These are phyloP conservation scores for Pseudomonodictys pantanalensis DNA, from an alignment of 495 filamentous ascomycete genomes.

Conservation along the genomic window DNA sequence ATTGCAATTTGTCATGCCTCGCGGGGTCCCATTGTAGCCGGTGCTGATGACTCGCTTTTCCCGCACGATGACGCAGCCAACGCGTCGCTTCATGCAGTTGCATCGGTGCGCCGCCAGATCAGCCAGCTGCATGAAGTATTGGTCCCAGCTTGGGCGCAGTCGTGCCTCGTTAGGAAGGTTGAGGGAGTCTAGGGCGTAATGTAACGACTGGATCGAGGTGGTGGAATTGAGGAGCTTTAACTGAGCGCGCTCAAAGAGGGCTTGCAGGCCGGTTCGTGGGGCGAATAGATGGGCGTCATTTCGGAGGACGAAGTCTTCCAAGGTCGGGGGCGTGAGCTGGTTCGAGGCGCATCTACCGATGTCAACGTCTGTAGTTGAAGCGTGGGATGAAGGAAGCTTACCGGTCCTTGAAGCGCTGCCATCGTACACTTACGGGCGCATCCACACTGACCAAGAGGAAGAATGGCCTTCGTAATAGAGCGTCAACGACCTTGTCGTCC, in stretches of 20 bases:
- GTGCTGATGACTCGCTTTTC: conserved; percentile 87
- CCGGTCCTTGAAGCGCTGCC: conserved; percentile 66
- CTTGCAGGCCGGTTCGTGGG: conserved; percentile 59
- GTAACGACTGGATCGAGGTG: conserved; percentile 63
- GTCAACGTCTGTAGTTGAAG: background rate
- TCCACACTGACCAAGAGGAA: conserved; percentile 92
- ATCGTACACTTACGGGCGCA: conserved; percentile 78
- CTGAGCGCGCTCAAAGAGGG: conserved; percentile 74
- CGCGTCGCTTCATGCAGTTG: conserved; percentile 97
- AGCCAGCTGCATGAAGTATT: conserved; percentile 95
- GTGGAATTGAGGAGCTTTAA: conserved; percentile 83
- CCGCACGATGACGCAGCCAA: conserved; percentile 91
- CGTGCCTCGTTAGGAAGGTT: conserved; percentile 75
- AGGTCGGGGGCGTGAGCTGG: conserved; percentile 49
- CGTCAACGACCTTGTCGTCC: conserved; percentile 64
- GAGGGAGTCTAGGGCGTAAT: conserved; percentile 63
- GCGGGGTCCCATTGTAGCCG: conserved; percentile 95
- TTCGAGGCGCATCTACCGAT: conserved; percentile 44
- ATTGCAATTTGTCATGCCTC: conserved; percentile 82
- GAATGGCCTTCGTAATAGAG: conserved; percentile 75
- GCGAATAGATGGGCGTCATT: conserved; percentile 79
- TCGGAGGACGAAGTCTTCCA: conserved; percentile 73
- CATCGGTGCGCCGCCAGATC: conserved; percentile 85
- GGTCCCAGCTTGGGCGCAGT: conserved; percentile 89
- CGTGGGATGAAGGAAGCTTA: conserved; percentile 27